phyloP scores from a whole-genome alignment of 1,284 basidiomycete species.

The Caloboletus inedulis region DNA sequence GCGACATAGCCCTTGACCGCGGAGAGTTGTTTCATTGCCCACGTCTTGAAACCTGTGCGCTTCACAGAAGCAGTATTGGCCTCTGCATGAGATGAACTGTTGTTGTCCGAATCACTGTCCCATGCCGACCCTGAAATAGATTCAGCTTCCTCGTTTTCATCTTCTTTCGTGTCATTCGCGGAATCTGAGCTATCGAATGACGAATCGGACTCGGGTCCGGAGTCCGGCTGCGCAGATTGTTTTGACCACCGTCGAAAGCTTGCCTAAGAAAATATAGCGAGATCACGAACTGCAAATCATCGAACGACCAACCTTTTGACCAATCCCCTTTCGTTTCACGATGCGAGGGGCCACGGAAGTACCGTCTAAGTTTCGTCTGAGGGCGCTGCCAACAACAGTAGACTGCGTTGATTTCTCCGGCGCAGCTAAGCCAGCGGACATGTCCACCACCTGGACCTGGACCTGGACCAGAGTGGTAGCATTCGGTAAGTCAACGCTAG shows the following conservation, averaged over 20 bases:
- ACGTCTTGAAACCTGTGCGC: constrained; percentile 71
- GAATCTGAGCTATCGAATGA: constrained; percentile 80
- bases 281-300: constrained; percentile 1
- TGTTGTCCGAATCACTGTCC: constrained; percentile 14
- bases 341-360: constrained; percentile 47
- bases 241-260: constrained; percentile 43
- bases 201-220: constrained; percentile 47
- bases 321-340: constrained; percentile 39
- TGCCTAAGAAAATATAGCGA: constrained; percentile 25
- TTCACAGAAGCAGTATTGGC: constrained; percentile 29
- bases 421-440: constrained; percentile 7
- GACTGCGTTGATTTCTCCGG: constrained; percentile 12
- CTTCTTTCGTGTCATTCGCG: constrained; percentile 48
- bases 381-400: constrained; percentile 50
- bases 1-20: constrained; percentile 50
- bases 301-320: constrained; percentile 40
- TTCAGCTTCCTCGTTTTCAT: constrained; percentile 24
- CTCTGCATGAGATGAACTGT: constrained; percentile 1
- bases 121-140: constrained; percentile 7
- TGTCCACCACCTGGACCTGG: constrained; percentile 15
- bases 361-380: constrained; percentile 59
- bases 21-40: constrained; percentile 77
- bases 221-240: constrained; percentile 15
- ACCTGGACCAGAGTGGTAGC: neutral
- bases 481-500: neutral